Conservation (phyloP, 129 eudicot genomes). For the Flaveria robusta region DNA sequence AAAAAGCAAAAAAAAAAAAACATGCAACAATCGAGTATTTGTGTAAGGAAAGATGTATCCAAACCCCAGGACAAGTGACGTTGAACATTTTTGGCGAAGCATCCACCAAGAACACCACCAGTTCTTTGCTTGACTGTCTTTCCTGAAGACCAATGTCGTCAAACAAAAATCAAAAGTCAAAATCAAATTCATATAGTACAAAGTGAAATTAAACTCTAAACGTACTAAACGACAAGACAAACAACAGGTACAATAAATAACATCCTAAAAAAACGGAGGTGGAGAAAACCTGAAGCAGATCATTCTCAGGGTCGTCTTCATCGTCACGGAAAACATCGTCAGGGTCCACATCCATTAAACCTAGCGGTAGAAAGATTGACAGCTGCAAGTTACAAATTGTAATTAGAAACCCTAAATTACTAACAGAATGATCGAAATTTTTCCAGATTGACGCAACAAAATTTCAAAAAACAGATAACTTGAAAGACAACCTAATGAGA, state of each 20-base stretch:
- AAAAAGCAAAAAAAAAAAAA: not conserved
- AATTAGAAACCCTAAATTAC: not conserved
- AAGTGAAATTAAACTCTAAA: not conserved
- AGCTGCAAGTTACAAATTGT: not conserved
- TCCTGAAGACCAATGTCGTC: slow-evolving; percentile 42
- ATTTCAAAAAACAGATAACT: not conserved
- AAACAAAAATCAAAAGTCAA: not conserved
- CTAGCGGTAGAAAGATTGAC: not conserved
- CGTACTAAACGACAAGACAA: not conserved
- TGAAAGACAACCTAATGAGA: not conserved
- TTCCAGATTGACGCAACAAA: not conserved
- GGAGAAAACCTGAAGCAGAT: slow-evolving; percentile 48
- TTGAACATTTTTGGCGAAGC: slow-evolving; percentile 95
- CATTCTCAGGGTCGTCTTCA: slow-evolving; percentile 74
- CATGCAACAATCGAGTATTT: not conserved
- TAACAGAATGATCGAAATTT: not conserved
- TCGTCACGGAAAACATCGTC: slow-evolving; percentile 93
- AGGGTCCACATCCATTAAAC: slow-evolving; percentile 78
- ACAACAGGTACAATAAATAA: not conserved
- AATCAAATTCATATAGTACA: not conserved
- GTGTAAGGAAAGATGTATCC: slow-evolving; percentile 9
- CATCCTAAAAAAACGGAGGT: not conserved
- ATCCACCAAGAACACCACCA: slow-evolving; percentile 77
- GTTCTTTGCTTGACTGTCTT: slow-evolving; percentile 65
- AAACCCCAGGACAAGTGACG: slow-evolving; percentile 60